Evolutionary conservation across 306 rosid genomes (phyloP).

Genomic region (Ormosia semicastrata): DNA sequence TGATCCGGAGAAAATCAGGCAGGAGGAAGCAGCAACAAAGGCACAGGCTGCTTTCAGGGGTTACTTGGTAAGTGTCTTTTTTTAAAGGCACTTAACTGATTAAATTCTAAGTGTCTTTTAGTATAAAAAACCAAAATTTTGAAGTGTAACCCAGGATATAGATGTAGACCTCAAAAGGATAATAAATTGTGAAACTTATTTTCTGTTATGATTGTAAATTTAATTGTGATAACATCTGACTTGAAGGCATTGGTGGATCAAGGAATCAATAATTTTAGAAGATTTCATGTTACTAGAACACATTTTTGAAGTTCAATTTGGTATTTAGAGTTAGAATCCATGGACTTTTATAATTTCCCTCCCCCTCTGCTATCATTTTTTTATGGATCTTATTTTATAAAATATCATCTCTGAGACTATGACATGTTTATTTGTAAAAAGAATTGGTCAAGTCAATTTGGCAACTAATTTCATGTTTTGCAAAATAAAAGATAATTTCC

Average conservation of each 20-base stretch:
- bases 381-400: background rate
- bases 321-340: background rate
- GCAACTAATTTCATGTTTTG: background rate
- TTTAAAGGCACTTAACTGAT: background rate
- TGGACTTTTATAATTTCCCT: background rate
- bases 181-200: background rate
- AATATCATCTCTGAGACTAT: background rate
- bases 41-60: conserved; percentile 85
- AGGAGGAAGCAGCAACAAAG: conserved; percentile 67
- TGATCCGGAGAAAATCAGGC: conserved; percentile 61
- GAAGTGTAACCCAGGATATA: background rate
- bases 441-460: background rate
- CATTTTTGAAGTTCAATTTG: background rate
- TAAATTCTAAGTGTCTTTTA: background rate
- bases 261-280: conserved; percentile 5
- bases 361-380: background rate
- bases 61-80: conserved; percentile 59
- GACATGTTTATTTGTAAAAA: background rate
- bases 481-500: background rate
- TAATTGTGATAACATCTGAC: background rate
- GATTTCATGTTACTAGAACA: background rate
- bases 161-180: background rate
- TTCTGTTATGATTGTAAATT: background rate
- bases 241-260: background rate
- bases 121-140: background rate